phyloP scores from a whole-genome alignment of 2,329 filamentous ascomycete species.

The Ceratocystis diversiconidia region DNA sequence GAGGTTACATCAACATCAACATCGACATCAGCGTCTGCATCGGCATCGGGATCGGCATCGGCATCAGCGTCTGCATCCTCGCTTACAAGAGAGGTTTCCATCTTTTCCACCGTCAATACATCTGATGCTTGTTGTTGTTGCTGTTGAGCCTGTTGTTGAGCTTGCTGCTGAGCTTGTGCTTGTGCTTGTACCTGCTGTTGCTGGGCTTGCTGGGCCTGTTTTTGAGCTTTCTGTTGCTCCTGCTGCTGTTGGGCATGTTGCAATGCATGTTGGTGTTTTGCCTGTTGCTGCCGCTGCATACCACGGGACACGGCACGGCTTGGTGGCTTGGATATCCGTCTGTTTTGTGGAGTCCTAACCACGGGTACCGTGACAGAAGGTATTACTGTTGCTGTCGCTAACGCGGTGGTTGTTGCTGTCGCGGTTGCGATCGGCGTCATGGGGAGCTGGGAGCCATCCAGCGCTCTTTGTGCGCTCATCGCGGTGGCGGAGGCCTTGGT shows the following conservation, averaged over 20 bases:
- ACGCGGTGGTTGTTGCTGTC: not conserved
- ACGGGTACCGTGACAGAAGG: constrained; percentile 18
- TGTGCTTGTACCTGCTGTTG: constrained; percentile 23
- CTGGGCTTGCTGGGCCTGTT: constrained; percentile 23
- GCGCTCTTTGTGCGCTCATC: constrained; percentile 36
- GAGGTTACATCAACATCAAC: constrained; percentile 18
- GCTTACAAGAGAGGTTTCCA: constrained; percentile 27
- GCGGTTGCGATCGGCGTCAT: not conserved
- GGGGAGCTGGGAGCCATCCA: constrained; percentile 27
- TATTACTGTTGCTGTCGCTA: constrained; percentile 20
- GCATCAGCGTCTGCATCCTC: constrained; percentile 31
- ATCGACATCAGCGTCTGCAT: constrained; percentile 29
- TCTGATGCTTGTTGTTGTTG: constrained; percentile 24
- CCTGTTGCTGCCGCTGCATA: constrained; percentile 19
- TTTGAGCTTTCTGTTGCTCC: constrained; percentile 25
- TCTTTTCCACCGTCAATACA: constrained; percentile 21
- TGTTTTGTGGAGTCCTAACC: constrained; percentile 12
- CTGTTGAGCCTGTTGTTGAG: constrained; percentile 23
- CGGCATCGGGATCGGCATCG: constrained; percentile 21
- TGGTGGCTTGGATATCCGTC: constrained; percentile 18
- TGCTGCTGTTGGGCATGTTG: constrained; percentile 22
- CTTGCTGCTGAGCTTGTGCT: constrained; percentile 25
- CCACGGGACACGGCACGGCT: constrained; percentile 17
- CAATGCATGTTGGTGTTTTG: constrained; percentile 18
- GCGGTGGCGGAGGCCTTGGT: constrained; percentile 32